phyloP scores from a whole-genome alignment of 306 rosid species.

The Trifolium fragiferum region DNA sequence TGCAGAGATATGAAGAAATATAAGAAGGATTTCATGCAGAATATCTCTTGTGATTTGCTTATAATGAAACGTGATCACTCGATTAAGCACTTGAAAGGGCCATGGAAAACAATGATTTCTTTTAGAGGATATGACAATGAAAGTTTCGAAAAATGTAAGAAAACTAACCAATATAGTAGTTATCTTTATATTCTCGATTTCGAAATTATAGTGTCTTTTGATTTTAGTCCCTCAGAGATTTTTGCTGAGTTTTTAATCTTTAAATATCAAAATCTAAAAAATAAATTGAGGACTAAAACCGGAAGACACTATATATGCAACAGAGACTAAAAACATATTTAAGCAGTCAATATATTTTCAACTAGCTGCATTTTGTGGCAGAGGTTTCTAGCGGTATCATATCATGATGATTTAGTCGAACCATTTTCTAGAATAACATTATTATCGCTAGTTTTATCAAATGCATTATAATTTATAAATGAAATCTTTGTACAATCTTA shows the following conservation, averaged over 20 bases:
- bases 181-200: neutral
- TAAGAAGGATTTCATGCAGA: slow-evolving; percentile 54
- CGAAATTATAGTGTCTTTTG: neutral
- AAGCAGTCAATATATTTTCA: neutral
- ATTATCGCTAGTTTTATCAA: neutral
- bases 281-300: neutral
- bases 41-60: slow-evolving; percentile 55
- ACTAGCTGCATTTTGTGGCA: too few relatives aligned
- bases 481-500: neutral
- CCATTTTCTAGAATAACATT: too few relatives aligned
- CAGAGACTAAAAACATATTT: neutral
- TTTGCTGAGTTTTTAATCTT: neutral
- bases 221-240: neutral
- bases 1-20: slow-evolving; percentile 70
- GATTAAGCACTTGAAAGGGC: slow-evolving; percentile 53
- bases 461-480: neutral
- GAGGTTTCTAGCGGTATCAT: too few relatives aligned
- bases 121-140: slow-evolving; percentile 14
- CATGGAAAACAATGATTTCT: slow-evolving; percentile 35
- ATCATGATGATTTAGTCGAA: too few relatives aligned
- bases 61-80: slow-evolving; percentile 54
- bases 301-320: neutral
- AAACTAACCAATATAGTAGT: slow-evolving; percentile 54
- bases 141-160: slow-evolving; percentile 45
- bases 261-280: too few relatives aligned